Percentiles rank a stretch among this genome's conserved stretches.
These are phyloP conservation scores for Aspergillus hiratsukae DNA, from an alignment of 2,329 filamentous ascomycete species.

Conservation along the genomic window DNA sequence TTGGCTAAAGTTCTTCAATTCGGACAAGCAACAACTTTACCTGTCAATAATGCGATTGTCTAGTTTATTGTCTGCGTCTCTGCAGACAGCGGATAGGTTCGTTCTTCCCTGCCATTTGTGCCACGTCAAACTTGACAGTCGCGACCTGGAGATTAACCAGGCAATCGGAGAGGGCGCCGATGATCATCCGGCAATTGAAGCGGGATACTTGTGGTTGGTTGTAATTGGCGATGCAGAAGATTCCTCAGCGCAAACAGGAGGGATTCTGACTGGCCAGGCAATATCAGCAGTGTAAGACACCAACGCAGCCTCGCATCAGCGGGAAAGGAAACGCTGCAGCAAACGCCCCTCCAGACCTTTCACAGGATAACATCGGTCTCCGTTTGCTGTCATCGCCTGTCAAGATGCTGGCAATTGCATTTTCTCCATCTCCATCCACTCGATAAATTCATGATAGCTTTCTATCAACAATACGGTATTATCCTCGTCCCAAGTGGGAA, in stretches of 20 bases:
- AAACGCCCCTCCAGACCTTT: background rate
- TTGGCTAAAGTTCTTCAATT: background rate
- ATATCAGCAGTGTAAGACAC: slow-evolving; percentile 16
- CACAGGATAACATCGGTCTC: background rate
- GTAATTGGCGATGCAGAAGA: background rate
- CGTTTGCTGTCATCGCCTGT: background rate
- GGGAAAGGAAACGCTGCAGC: background rate
- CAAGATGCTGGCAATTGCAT: background rate
- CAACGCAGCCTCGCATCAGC: slow-evolving; percentile 20
- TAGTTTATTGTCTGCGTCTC: background rate
- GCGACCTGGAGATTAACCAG: background rate
- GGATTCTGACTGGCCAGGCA: slow-evolving; percentile 1
- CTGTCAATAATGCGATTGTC: background rate
- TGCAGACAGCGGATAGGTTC: background rate
- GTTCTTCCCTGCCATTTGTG: background rate
- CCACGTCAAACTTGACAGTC: background rate
- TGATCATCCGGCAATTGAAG: background rate
- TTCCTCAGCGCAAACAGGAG: background rate
- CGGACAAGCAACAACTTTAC: too few relatives aligned
- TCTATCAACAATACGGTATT: background rate
- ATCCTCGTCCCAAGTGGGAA: background rate
- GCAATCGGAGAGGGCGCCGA: background rate
- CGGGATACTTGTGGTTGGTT: background rate
- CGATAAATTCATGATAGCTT: background rate
- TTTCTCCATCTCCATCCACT: background rate